These are phyloP conservation scores for Naegleria lovaniensis DNA, from an alignment of 208 protist species.

Conservation along the genomic window DNA sequence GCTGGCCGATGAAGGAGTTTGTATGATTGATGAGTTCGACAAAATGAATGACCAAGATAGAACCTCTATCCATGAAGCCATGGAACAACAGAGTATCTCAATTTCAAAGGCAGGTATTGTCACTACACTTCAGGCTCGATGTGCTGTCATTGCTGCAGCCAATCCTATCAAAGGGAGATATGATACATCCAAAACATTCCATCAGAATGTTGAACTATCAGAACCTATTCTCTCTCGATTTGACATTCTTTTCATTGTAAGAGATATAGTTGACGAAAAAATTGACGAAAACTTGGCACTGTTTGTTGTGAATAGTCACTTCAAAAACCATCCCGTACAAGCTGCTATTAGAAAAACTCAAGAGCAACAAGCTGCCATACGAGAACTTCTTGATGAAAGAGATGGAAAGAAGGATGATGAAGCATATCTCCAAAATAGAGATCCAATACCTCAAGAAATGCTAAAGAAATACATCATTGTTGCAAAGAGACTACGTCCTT, in stretches of 20 bases:
- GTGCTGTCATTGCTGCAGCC: conserved; percentile 95
- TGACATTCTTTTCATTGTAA: conserved; percentile 78
- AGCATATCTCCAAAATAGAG: neutral
- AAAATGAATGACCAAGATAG: conserved; percentile 98
- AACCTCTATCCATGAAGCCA: conserved; percentile 98
- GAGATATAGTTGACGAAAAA: conserved; percentile 90
- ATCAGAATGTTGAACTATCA: conserved; percentile 95
- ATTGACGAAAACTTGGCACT: conserved; percentile 82
- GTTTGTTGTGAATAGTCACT: conserved; percentile 94
- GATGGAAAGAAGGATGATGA: conserved; percentile 63
- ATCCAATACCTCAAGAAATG: conserved; percentile 76
- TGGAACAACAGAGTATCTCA: conserved; percentile 99
- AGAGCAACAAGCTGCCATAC: conserved; percentile 50
- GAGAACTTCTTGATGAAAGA: conserved; percentile 25
- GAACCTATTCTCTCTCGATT: conserved; percentile 99
- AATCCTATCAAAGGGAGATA: conserved; percentile 97
- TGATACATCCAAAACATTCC: conserved; percentile 85
- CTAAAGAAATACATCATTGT: conserved; percentile 97
- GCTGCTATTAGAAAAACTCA: conserved; percentile 25
- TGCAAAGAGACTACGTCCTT: conserved; percentile 81
- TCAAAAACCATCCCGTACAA: conserved; percentile 48
- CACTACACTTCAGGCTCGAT: conserved; percentile 91
- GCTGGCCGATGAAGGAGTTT: conserved; percentile 96
- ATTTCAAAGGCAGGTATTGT: conserved; percentile 99
- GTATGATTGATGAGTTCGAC: conserved; percentile 99